phyloP scores from a whole-genome alignment of 345 rosid species.

The Salix purpurea region DNA sequence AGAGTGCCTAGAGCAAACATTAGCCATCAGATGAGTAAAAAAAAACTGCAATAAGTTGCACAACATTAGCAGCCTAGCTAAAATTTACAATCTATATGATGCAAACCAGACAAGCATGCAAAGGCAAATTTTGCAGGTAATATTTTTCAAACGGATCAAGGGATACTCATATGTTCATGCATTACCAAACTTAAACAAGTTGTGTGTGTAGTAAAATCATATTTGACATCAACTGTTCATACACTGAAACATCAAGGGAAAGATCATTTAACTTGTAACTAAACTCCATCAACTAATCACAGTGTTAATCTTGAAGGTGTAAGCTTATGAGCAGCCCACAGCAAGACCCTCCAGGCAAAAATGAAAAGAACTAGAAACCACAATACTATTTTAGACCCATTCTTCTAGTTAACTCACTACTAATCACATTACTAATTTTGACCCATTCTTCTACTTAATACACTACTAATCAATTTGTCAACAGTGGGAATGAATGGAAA shows the following conservation, averaged over 20 bases:
- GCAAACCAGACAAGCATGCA: neutral
- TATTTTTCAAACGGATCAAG: neutral
- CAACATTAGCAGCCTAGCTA: slow-evolving; percentile 8
- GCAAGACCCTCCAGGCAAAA: neutral
- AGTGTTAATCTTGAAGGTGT: neutral
- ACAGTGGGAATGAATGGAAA: neutral
- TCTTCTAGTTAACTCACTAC: neutral
- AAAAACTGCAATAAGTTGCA: slow-evolving; percentile 1
- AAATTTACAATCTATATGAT: slow-evolving; percentile 2
- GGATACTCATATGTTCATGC: neutral
- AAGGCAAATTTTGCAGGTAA: neutral
- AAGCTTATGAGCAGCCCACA: neutral
- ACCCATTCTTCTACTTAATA: neutral
- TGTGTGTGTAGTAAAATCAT: neutral
- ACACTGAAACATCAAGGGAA: neutral
- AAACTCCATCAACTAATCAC: neutral
- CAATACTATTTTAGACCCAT: neutral
- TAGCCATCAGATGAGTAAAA: slow-evolving; percentile 7
- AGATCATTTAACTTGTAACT: neutral
- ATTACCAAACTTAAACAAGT: neutral
- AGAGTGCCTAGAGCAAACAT: slow-evolving; percentile 50
- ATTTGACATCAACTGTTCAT: neutral
- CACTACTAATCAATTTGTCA: neutral
- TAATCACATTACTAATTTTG: neutral
- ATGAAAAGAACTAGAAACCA: neutral